phyloP scores from a whole-genome alignment of 305 asterid species.

The Fraxinus latifolia region DNA sequence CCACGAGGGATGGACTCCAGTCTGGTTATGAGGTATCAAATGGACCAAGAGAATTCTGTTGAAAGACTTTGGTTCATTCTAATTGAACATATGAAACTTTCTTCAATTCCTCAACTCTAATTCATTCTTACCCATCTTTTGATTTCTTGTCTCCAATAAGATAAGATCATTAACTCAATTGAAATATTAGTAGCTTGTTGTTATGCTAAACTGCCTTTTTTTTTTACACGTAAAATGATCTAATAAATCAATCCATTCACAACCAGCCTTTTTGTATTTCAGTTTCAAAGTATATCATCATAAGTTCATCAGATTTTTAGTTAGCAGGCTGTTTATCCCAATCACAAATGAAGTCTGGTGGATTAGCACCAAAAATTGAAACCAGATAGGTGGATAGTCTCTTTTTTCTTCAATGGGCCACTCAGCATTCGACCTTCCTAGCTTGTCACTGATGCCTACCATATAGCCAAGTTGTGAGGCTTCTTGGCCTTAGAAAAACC shows the following conservation, averaged over 20 bases:
- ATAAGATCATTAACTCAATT: neutral
- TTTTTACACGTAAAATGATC: neutral
- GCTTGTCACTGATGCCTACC: neutral
- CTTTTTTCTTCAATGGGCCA: neutral
- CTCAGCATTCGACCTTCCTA: neutral
- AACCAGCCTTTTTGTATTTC: neutral
- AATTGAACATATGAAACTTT: neutral
- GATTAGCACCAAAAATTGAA: neutral
- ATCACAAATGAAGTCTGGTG: neutral
- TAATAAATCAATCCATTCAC: neutral
- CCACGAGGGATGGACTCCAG: neutral
- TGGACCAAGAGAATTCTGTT: neutral
- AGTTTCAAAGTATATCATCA: neutral
- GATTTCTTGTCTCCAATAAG: neutral
- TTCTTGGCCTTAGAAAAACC: neutral
- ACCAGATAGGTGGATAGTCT: neutral
- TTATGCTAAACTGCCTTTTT: neutral
- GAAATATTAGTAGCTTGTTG: neutral
- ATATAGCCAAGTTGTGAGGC: neutral
- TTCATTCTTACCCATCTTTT: neutral
- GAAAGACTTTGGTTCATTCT: neutral
- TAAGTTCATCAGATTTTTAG: neutral
- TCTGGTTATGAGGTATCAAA: neutral
- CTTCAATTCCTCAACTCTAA: neutral
- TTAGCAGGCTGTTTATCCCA: neutral